phyloP scores from a whole-genome alignment of 2,329 filamentous ascomycete genomes.

The Xylaria sp. region DNA sequence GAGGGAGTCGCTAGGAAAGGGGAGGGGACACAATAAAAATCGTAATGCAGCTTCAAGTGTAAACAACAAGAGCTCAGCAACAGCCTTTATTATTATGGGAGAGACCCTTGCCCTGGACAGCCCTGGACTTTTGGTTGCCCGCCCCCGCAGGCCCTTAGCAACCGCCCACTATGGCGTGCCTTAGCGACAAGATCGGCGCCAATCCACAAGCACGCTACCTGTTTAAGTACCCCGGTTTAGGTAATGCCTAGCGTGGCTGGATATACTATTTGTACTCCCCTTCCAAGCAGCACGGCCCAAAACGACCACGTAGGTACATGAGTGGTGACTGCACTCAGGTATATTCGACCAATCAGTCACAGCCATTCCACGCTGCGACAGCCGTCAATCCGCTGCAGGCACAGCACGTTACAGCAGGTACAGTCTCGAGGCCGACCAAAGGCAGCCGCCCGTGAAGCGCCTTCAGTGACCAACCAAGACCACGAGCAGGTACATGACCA shows the following conservation, averaged over 20 bases:
- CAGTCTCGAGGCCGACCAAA: neutral
- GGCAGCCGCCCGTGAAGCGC: conserved; percentile 11
- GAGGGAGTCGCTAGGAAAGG: conserved; percentile 17
- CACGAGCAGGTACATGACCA: neutral
- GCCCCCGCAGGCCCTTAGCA: conserved; percentile 38
- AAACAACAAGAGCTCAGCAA: conserved; percentile 35
- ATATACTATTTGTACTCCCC: too few relatives aligned
- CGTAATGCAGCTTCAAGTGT: conserved; percentile 26
- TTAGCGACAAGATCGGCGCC: conserved; percentile 19
- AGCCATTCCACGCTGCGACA: neutral
- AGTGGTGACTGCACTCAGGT: neutral
- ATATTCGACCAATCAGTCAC: neutral
- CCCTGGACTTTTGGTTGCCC: conserved; percentile 20
- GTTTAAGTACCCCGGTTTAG: too few relatives aligned
- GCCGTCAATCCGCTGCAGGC: neutral
- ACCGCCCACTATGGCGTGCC: conserved; percentile 30
- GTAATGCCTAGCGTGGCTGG: too few relatives aligned
- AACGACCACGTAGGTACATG: neutral
- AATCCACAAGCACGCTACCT: neutral
- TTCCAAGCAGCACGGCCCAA: neutral
- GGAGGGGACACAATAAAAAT: conserved; percentile 10
- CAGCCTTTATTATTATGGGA: conserved; percentile 3
- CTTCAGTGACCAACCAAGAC: neutral
- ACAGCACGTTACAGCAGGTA: too few relatives aligned
- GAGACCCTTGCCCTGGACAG: conserved; percentile 1